Conservation (phyloP, 352 stramenopile species). For the Aphanomyces cochlioides region DNA sequence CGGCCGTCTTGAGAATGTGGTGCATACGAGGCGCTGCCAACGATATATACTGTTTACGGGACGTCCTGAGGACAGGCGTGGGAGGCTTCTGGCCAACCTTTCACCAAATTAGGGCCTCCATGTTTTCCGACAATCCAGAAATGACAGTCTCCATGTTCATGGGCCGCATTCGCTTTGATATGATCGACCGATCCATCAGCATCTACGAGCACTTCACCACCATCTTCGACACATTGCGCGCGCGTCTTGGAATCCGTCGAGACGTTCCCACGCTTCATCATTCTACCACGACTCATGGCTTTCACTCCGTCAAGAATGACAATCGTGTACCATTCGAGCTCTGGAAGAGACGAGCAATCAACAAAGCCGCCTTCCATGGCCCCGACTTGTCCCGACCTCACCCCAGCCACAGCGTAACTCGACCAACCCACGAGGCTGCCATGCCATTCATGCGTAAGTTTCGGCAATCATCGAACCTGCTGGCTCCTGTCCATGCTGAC, state of each 20-base stretch:
- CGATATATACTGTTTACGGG: background rate
- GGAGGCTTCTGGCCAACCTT: background rate
- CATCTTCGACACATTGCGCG: background rate
- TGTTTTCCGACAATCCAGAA: background rate
- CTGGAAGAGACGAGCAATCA: background rate
- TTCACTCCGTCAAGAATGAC: background rate
- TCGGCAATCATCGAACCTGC: background rate
- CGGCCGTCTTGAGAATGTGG: background rate
- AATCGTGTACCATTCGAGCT: background rate
- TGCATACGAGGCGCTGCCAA: background rate
- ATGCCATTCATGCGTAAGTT: background rate
- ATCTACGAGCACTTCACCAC: slow-evolving; percentile 10
- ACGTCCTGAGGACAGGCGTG: too few species aligned
- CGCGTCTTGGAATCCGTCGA: background rate
- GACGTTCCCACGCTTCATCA: too few species aligned
- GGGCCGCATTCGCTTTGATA: background rate
- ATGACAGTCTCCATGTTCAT: background rate
- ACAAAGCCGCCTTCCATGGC: background rate
- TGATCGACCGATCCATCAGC: background rate
- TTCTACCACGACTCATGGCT: background rate
- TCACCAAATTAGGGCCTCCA: background rate
- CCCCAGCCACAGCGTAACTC: background rate
- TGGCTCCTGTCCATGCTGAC: background rate
- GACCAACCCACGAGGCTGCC: background rate
- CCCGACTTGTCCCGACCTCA: background rate